Conservation (phyloP, 768 basidiomycete genomes). For the Tylopilus felleus region DNA sequence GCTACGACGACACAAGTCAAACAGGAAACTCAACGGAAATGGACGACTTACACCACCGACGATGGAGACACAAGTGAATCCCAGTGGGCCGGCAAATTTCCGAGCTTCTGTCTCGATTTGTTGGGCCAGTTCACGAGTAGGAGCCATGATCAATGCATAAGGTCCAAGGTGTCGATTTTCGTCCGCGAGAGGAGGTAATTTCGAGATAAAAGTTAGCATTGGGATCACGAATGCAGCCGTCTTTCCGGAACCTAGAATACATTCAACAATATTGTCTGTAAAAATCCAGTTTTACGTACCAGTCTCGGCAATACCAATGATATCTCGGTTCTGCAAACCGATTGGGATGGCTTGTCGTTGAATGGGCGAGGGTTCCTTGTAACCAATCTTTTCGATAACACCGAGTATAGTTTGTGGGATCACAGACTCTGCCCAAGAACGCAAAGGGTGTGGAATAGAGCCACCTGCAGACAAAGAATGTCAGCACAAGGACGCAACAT, state of each 20-base stretch:
- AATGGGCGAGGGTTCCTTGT: conserved; percentile 95
- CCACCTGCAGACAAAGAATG: conserved; percentile 55
- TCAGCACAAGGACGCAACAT: not conserved
- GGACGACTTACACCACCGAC: conserved; percentile 77
- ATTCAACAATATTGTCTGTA: not conserved
- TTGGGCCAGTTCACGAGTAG: conserved; percentile 97
- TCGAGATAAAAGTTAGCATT: conserved; percentile 92
- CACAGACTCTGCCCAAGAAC: conserved; percentile 85
- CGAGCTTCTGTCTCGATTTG: conserved; percentile 93
- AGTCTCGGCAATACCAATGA: conserved; percentile 98
- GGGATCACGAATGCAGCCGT: conserved; percentile 98
- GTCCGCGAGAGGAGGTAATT: conserved; percentile 81
- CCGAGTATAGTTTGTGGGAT: conserved; percentile 79
- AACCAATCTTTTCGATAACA: conserved; percentile 88
- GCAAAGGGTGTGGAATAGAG: conserved; percentile 87
- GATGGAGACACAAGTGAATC: conserved; percentile 94
- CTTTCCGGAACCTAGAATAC: conserved; percentile 84
- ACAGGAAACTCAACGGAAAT: not conserved
- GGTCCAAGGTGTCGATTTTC: conserved; percentile 94
- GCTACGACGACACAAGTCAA: conserved; percentile 38
- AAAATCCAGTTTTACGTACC: conserved; percentile 45
- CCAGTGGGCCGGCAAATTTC: conserved; percentile 88
- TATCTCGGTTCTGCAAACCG: conserved; percentile 91
- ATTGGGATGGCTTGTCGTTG: conserved; percentile 99
- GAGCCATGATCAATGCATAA: conserved; percentile 88